Base-by-base conservation (phyloP, 2,329 filamentous ascomycete species). In the Rhinocladiella mackenziei region DNA sequence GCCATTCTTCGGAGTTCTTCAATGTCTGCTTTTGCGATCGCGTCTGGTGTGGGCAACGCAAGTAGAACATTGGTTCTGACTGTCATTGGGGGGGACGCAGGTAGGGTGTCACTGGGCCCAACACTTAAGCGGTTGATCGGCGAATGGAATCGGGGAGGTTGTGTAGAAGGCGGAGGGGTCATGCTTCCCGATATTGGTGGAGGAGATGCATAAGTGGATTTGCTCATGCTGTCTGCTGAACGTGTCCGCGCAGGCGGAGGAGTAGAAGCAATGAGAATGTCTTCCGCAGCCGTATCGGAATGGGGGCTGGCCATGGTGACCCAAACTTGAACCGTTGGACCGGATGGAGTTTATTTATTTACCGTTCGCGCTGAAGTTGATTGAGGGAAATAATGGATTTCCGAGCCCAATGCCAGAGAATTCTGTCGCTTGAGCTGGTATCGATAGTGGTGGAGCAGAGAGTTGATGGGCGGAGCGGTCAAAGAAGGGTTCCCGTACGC, bases 1-100 rank as follows among this genome's bases (percentile, higher is more conserved):
- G 77, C 70, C 58, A 80, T 78, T 32, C 61, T 62, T 17, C 76
- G 73, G 36, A 82, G 65, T 51, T 76, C 71, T 2, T 73, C 65
- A 11, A 72, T 62, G 13, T 71, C 67, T 9, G 77, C 76, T 53
- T 63, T 64, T 40, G 70, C 70, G 52, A 81, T 71, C 36, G 79
- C 71, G 18, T 75, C 70, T 9, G 61, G 54, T 1, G 71, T 72
- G 22, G 75, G 67, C 3, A 70, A 60, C 14, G 74, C 62, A 59
- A 66, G 59, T 39, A 69, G 62, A 22, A 63, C 64, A 5, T 67
- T 66, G 45, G 66, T 62, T 46, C 69, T 64, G 36, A 70, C 55
- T 8, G 58, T 63, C 38, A 74, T 66, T 13, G 76, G 75, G 8
- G 76, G 75, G 8, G 77, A 67, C 23, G 46, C 44, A 34, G 51